phyloP scores from a whole-genome alignment of 768 basidiomycete species.

The Neoboletus subvelutipes region DNA sequence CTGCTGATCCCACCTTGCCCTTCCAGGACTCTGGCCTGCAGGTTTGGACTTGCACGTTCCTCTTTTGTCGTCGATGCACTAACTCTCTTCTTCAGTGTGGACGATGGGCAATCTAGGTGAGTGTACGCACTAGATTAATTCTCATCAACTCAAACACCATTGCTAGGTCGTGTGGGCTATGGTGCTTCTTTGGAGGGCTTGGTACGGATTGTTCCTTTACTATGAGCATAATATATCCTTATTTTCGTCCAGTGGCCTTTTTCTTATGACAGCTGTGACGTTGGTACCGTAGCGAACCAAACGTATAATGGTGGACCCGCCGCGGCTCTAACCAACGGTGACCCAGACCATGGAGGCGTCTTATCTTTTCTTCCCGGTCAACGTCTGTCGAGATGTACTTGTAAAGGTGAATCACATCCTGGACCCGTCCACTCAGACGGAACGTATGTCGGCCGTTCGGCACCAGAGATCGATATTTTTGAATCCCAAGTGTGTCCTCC shows the following conservation, averaged over 20 bases:
- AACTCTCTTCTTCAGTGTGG: constrained; percentile 46
- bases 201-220: constrained; percentile 39
- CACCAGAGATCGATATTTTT: constrained; percentile 90
- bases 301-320: constrained; percentile 63
- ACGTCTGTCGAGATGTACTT: constrained; percentile 85
- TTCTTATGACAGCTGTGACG: constrained; percentile 82
- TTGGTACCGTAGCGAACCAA: constrained; percentile 91
- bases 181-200: constrained; percentile 85
- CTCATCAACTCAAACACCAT: not conserved
- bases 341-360: constrained; percentile 46
- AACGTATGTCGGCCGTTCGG: constrained; percentile 73
- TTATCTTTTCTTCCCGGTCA: constrained; percentile 90
- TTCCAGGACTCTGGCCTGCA: constrained; percentile 71
- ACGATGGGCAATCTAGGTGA: constrained; percentile 75
- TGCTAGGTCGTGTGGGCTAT: constrained; percentile 75
- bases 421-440: constrained; percentile 80
- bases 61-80: constrained; percentile 6
- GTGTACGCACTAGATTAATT: constrained; percentile 3
- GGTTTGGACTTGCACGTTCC: constrained; percentile 16
- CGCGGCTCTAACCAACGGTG: constrained; percentile 62
- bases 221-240: constrained; percentile 3
- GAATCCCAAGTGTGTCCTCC: constrained; percentile 64
- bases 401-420: constrained; percentile 80
- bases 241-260: constrained; percentile 64
- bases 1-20: not conserved